phyloP scores from a whole-genome alignment of 1,284 basidiomycete genomes.

The Microbotryum violaceum region DNA sequence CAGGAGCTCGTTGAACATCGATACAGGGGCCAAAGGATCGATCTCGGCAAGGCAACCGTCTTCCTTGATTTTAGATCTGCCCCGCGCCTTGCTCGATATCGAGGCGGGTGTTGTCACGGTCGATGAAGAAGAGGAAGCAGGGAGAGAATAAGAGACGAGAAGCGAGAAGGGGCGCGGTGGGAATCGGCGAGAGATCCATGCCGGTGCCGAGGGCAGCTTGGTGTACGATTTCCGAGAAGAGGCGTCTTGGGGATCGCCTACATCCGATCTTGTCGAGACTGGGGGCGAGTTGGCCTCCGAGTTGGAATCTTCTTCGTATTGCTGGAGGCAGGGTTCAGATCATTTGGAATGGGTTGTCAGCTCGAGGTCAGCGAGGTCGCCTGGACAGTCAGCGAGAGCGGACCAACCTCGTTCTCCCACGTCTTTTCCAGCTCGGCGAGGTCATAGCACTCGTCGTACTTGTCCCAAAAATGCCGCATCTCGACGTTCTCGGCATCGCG shows the following conservation, averaged over 20 bases:
- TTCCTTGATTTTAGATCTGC: not conserved
- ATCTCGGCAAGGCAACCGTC: slow-evolving; percentile 3
- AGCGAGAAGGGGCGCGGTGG: no score
- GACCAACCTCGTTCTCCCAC: slow-evolving; percentile 18
- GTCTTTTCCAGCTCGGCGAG: slow-evolving; percentile 11
- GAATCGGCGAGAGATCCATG: no score
- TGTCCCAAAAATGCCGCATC: slow-evolving; percentile 13
- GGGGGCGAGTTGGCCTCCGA: not conserved
- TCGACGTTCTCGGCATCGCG: not conserved
- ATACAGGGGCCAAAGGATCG: not conserved
- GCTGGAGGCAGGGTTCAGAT: not conserved
- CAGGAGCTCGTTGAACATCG: not conserved
- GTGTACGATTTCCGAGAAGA: slow-evolving; percentile 1
- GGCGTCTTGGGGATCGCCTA: not conserved
- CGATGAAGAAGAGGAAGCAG: no score
- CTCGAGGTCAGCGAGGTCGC: not conserved
- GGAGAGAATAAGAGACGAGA: no score
- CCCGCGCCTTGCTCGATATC: no score
- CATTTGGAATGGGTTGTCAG: not conserved
- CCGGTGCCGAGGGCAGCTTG: no score
- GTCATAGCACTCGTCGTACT: slow-evolving; percentile 16
- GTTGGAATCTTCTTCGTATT: not conserved
- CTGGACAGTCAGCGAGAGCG: not conserved
- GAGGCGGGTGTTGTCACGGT: no score
- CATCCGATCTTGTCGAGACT: not conserved